These are phyloP conservation scores for Sarocladiaceae sp. DNA, from an alignment of 2,329 filamentous ascomycete genomes.

Conservation along the genomic window DNA sequence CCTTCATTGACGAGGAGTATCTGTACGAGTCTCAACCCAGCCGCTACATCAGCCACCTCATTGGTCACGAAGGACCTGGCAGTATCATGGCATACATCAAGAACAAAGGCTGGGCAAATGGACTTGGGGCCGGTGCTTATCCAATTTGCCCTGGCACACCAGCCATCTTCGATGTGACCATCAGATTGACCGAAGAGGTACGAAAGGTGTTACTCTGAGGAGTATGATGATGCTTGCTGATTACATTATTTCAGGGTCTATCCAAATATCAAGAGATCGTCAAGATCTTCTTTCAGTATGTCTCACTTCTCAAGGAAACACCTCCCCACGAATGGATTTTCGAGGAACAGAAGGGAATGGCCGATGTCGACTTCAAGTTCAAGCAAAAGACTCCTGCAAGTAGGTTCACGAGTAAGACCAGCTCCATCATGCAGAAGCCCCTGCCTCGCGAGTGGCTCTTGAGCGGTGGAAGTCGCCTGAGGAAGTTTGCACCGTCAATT, in stretches of 20 bases:
- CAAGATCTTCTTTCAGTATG: conserved; percentile 84
- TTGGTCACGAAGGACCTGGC: conserved; percentile 88
- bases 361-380: conserved; percentile 92
- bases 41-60: conserved; percentile 79
- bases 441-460: conserved; percentile 82
- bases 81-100: conserved; percentile 90
- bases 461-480: conserved; percentile 69
- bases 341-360: conserved; percentile 82
- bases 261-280: conserved; percentile 76
- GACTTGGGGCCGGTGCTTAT: conserved; percentile 69
- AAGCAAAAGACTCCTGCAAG: conserved; percentile 87
- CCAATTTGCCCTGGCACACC: conserved; percentile 70
- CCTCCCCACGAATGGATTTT: conserved; percentile 90
- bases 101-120: conserved; percentile 82
- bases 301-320: conserved; percentile 74
- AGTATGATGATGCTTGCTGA: conserved; percentile 6
- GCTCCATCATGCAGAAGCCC: conserved; percentile 85
- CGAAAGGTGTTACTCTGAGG: conserved; percentile 12
- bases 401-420: conserved; percentile 79
- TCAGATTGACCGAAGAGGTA: conserved; percentile 78
- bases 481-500: conserved; percentile 71
- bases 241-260: conserved; percentile 45
- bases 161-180: conserved; percentile 70
- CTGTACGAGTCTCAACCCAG: conserved; percentile 76
- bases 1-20: conserved; percentile 76